Evolutionary conservation across 139 green algal species (phyloP), one percentile per base, ranked within the genome.

Genomic region (Coelastrella sp.): DNA sequence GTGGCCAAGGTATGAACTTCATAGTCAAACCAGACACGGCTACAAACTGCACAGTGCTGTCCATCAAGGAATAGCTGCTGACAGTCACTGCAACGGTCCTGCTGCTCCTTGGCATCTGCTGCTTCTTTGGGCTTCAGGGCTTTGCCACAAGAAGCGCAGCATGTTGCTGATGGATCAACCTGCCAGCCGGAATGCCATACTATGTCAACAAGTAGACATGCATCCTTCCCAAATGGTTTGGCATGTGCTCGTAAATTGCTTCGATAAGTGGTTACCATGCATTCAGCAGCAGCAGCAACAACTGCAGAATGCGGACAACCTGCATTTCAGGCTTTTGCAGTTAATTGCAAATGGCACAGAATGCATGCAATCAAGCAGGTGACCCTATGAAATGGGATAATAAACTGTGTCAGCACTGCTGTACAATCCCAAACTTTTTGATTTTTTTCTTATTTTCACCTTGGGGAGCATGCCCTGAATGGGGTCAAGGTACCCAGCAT

Each of bases 41-140:
- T 87, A 27, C 82, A 87, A 27, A 87, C 82, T 57, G 19, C 12
- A 65, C 82, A 87, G 63, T 27, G 25, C 82, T 87, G 82, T 8
- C 82, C 84, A 25, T 27, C 49, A 19, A 66, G 58, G 20, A 57
- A 65, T 8, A n/a, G 84, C 19, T 59, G 20, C 68, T 88, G 68
- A 68, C 84, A 88, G 68, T n/a, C 20, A 14, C 10, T 25, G 60
- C 84, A 88, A 19, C 84, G 66, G 68, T 60, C 56, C 8, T 78
- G 15, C 22, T 80, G 68, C 68, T 88, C 84, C 9, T 88, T 88
- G 10, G 68, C 84, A 25, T 27, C 65, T 17, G 82, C 82, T 78
- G 82, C 82, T 17, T 87, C 82, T 20, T 78, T 63, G 17, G 27
- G 11, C 65, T 78, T 78, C 24, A 87, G 65, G n/a, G 65, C 19